Evolutionary conservation across 164 flowering plant species (phyloP), one percentile per base, ranked within the genome.

Genomic region (Stephania cephalantha): DNA sequence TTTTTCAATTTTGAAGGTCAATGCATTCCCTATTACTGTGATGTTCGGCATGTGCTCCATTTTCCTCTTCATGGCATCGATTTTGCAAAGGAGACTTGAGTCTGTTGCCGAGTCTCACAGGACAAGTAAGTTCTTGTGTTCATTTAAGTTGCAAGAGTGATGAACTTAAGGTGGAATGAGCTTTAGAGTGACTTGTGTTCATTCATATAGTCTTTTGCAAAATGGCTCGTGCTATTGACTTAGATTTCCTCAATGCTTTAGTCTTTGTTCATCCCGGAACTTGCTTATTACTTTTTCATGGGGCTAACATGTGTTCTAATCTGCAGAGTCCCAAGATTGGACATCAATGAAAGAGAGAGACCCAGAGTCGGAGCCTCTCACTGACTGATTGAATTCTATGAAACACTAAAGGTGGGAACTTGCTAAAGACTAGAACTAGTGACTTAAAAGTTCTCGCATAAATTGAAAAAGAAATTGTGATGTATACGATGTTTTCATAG

Each of bases 31-130:
- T 18, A 93, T 93, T 83, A 93, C 95, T 4, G 82, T 95, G 46
- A 95, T 95, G 99, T 90, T 93, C 72, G 98, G 98, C 55, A 95
- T 95, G 99, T 95, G 99, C 88, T 91, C 99, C 2, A 88, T 93
- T 79, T 95, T 95, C 88, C 92, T 95, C 73, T 83, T 90, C 70
- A 84, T 95, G 85, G 94, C 99, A 44, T 84, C 90, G 17, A 66
- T 95, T 74, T 78, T 95, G 83, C 98, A 93, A 78, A 88, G 98
- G 85, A 86, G 99, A 67, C 93, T 95, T 71, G 76, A 83, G 85
- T 85, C 82, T 18, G 89, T 95, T 70, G 84, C 93, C 29, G 98
- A 83, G 69, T 73, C 55, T 75, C 82, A 92, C 63, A 95, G 86
- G 85, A 80, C 93, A 79, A 95, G 97, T 93, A 80, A 84, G 97